phyloP scores from a whole-genome alignment of 495 filamentous ascomycete species.

The Chaetomium fimeti region DNA sequence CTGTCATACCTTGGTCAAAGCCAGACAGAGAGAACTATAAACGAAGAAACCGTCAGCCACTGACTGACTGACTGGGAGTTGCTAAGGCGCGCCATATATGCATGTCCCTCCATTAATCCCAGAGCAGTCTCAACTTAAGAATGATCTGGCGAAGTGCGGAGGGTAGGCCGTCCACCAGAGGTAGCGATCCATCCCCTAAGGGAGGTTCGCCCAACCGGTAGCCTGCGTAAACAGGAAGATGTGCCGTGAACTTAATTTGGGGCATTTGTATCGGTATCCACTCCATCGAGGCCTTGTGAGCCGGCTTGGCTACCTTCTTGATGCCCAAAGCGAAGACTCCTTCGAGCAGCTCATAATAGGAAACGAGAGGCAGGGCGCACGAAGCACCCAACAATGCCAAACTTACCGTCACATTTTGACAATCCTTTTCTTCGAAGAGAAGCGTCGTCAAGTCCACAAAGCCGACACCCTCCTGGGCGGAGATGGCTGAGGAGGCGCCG shows the following conservation, averaged over 20 bases:
- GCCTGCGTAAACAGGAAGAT: constrained; percentile 35
- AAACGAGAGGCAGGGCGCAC: constrained; percentile 20
- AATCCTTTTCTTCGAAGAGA: constrained; percentile 64
- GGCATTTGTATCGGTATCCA: constrained; percentile 91
- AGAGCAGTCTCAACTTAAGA: constrained; percentile 49
- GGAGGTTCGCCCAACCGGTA: constrained; percentile 28
- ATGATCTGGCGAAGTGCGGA: constrained; percentile 52
- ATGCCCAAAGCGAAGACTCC: constrained; percentile 53
- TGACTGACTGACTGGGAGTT: constrained; percentile 32
- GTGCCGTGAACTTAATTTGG: constrained; percentile 56
- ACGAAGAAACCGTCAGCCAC: constrained; percentile 23
- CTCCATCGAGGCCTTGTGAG: constrained; percentile 53
- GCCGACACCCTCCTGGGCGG: constrained; percentile 61
- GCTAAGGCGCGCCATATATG: not conserved
- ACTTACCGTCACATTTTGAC: constrained; percentile 62
- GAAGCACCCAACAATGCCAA: constrained; percentile 2
- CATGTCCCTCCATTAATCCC: constrained; percentile 64
- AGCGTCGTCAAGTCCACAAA: constrained; percentile 81
- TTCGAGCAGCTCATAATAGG: not conserved
- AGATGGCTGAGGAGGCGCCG: constrained; percentile 66
- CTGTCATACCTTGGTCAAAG: constrained; percentile 24
- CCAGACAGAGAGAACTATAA: constrained; percentile 30
- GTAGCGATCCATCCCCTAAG: constrained; percentile 33
- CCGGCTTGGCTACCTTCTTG: constrained; percentile 80
- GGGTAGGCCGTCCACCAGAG: constrained; percentile 37